Base-by-base conservation (phyloP, 2,329 filamentous ascomycete species). In the Westerdykella aurantiaca region DNA sequence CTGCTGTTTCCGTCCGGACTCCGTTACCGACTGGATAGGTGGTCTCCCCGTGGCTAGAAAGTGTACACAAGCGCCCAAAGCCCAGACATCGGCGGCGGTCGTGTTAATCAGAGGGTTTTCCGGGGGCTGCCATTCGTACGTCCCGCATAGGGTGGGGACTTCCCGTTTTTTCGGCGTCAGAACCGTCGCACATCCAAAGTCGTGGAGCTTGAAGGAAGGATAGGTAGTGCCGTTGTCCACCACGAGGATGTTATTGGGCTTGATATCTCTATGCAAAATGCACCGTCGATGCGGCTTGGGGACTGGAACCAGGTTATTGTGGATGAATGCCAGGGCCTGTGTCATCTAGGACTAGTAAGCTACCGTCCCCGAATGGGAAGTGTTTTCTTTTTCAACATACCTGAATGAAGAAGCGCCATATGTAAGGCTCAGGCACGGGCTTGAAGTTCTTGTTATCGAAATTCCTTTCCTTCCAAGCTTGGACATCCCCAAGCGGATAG, bases 11-110 rank as follows among this genome's bases (percentile, higher is more conserved):
- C 9, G 33, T 6, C 7, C 13, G 33, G n/a, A 48, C 1, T 34
- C 22, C 6, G 23, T 13, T 3, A 45, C 35, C 25, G 55, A 23
- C 25, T 47, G 33, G 11, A 56, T 38, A 4, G 60, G 58, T 6
- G 48, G 14, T 3, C 44, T 14, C 7, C 58, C 58, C 0, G 49
- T 48, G 1, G 58, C 61, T 3, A 64, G 51, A 35, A 49, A 64
- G 39, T 64, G 54, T 2, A 67, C 47, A 31, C 56, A 55, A 17
- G 63, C 58, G 17, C 60, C 65, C 3, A 65, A 33, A 11, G 55
- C 47, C 64, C 63, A 68, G 4, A 63, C 46, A 7, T 67, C 63
- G 7, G 58, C 57, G 11, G 50, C 51, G 6, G 12, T 37, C 6
- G 53, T 60, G 18, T 60, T 58, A 45, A 63, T 56, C 2, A 41